These are phyloP conservation scores for Halophytophthora polymorphica DNA, from an alignment of 352 stramenopile species.

Conservation along the genomic window DNA sequence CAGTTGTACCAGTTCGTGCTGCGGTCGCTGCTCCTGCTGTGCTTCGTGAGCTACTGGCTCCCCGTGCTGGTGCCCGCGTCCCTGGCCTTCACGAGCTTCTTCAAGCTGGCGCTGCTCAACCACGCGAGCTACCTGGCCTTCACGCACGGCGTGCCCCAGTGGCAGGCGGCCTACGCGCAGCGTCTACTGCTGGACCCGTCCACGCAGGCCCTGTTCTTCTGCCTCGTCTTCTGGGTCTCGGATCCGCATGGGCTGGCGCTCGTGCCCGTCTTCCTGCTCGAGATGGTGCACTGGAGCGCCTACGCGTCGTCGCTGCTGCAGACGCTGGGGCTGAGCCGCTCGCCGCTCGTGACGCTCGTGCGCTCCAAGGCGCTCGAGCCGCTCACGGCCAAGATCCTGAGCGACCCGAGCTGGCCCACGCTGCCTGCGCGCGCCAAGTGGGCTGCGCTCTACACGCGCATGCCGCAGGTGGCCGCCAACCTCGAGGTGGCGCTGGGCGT, in stretches of 20 bases:
- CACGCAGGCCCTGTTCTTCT: constrained; percentile 83
- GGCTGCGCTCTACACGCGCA: constrained; percentile 77
- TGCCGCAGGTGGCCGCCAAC: constrained; percentile 73
- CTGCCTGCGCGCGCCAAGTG: constrained; percentile 67
- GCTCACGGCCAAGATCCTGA: constrained; percentile 54
- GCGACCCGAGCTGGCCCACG: constrained; percentile 52
- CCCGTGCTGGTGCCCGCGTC: constrained; percentile 37
- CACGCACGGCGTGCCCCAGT: constrained; percentile 70
- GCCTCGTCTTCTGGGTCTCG: constrained; percentile 83
- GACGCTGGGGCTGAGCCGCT: constrained; percentile 42
- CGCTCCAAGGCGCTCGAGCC: constrained; percentile 52
- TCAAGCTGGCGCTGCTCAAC: constrained; percentile 80
- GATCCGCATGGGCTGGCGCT: constrained; percentile 71
- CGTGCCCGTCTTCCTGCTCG: constrained; percentile 73
- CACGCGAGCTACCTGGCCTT: constrained; percentile 79
- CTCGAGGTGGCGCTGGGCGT: constrained; percentile 84
- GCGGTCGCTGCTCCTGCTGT: constrained; percentile 57
- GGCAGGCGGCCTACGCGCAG: constrained; percentile 76
- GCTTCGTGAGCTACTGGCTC: constrained; percentile 76
- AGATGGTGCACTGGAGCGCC: constrained; percentile 73
- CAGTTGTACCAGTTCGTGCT: constrained; percentile 68
- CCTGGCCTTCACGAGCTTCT: constrained; percentile 68
- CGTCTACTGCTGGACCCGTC: constrained; percentile 77
- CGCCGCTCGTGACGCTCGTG: constrained; percentile 39
- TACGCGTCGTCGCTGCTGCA: constrained; percentile 63